phyloP scores from a whole-genome alignment of 2,329 filamentous ascomycete species.

The Sordariomycetes sp. region DNA sequence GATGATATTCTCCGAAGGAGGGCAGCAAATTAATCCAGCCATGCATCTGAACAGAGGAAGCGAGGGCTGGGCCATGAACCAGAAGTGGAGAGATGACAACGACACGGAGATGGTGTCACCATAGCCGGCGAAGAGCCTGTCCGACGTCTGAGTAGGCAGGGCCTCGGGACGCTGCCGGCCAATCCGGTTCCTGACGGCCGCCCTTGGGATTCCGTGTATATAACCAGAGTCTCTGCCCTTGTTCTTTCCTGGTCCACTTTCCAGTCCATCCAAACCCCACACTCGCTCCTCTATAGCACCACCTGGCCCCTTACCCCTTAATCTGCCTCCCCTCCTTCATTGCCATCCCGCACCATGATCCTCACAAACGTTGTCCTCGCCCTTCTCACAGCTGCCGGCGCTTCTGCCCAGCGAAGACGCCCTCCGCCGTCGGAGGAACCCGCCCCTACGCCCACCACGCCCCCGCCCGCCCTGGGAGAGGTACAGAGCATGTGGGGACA shows the following conservation, averaged over 20 bases:
- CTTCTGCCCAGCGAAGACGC: background rate
- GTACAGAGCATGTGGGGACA: constrained; percentile 6
- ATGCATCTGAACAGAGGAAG: background rate
- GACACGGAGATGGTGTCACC: background rate
- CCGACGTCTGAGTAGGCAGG: background rate
- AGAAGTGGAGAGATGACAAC: background rate
- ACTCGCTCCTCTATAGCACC: background rate
- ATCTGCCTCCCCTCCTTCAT: background rate
- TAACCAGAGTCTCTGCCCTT: background rate
- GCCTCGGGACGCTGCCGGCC: background rate
- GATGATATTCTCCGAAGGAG: background rate
- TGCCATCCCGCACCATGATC: background rate
- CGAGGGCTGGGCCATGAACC: background rate
- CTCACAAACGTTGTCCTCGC: background rate
- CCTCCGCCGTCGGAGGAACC: background rate
- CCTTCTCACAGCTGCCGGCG: background rate
- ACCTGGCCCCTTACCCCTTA: background rate
- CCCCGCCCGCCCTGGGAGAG: background rate
- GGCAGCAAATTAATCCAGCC: background rate
- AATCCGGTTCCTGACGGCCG: background rate
- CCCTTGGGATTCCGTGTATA: background rate
- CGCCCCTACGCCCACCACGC: background rate
- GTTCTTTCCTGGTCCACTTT: background rate
- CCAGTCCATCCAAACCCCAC: background rate
- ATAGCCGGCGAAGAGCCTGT: background rate